phyloP scores from a whole-genome alignment of 345 rosid species.

The Eucalyptus lansdowneana region DNA sequence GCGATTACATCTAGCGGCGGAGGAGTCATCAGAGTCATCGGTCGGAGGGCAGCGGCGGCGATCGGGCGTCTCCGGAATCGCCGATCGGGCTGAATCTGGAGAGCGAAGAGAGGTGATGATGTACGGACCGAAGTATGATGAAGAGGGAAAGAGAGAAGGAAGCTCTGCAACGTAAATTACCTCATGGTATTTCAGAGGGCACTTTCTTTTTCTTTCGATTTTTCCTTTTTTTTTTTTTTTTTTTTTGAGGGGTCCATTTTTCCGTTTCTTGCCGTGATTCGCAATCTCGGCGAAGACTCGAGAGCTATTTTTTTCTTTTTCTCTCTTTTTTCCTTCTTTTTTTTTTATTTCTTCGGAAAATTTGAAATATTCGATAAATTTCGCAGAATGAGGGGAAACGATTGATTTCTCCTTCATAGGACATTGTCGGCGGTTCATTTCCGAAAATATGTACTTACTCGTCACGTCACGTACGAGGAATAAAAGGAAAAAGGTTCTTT shows the following conservation, averaged over 20 bases:
- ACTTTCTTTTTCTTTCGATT: neutral
- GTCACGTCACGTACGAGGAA: neutral
- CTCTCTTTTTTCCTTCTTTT: neutral
- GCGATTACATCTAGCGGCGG: conserved; percentile 31
- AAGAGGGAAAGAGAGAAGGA: neutral
- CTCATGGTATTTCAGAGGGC: neutral
- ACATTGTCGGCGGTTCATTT: neutral
- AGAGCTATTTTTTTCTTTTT: neutral
- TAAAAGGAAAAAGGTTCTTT: neutral
- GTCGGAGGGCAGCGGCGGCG: neutral
- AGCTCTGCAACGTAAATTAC: neutral
- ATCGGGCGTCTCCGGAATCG: neutral
- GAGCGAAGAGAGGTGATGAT: neutral
- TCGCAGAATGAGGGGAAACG: neutral
- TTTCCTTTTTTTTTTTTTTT: neutral
- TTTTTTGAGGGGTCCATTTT: neutral
- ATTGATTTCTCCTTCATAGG: neutral
- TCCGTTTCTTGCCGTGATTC: neutral
- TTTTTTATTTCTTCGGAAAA: neutral
- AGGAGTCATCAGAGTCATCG: conserved; percentile 53
- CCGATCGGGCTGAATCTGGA: conserved; percentile 9
- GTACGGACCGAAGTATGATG: neutral
- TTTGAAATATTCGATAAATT: neutral
- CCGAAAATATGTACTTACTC: neutral
- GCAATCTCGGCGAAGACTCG: neutral